These are phyloP conservation scores for Elsinoe ampelina DNA, from an alignment of 2,329 filamentous ascomycete species.

Conservation along the genomic window DNA sequence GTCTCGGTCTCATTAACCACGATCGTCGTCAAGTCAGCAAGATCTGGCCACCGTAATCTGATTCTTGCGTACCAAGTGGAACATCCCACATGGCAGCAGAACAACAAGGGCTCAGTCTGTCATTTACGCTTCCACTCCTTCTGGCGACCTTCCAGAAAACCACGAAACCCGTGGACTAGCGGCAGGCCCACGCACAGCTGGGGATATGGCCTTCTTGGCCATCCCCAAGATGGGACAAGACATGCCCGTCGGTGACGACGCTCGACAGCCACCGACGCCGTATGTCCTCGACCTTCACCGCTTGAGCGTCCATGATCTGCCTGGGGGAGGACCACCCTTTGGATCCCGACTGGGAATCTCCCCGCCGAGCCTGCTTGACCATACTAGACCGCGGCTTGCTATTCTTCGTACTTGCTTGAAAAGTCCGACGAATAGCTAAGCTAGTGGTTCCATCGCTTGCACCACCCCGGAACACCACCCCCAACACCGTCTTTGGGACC, in stretches of 20 bases:
- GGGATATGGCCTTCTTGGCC: background rate
- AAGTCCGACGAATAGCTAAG: background rate
- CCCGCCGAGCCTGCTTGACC: background rate
- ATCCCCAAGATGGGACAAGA: background rate
- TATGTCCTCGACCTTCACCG: background rate
- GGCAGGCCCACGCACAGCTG: background rate
- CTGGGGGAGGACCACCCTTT: background rate
- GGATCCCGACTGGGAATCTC: slow-evolving; percentile 4
- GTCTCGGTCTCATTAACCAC: background rate
- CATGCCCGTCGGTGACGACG: no score
- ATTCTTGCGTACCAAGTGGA: background rate
- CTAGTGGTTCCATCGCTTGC: slow-evolving; percentile 1
- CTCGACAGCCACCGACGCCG: no score
- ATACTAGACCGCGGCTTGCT: slow-evolving; percentile 10
- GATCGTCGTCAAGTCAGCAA: background rate
- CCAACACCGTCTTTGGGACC: background rate
- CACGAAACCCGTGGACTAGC: background rate
- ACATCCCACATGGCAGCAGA: background rate
- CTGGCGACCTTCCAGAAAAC: background rate
- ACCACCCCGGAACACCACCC: background rate
- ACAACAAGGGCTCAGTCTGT: background rate
- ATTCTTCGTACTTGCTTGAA: slow-evolving; percentile 10
- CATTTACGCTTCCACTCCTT: background rate
- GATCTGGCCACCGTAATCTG: background rate
- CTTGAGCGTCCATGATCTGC: background rate